These are phyloP conservation scores for Phytopythium cucurbitacearum DNA, from an alignment of 352 stramenopile genomes.

Conservation along the genomic window DNA sequence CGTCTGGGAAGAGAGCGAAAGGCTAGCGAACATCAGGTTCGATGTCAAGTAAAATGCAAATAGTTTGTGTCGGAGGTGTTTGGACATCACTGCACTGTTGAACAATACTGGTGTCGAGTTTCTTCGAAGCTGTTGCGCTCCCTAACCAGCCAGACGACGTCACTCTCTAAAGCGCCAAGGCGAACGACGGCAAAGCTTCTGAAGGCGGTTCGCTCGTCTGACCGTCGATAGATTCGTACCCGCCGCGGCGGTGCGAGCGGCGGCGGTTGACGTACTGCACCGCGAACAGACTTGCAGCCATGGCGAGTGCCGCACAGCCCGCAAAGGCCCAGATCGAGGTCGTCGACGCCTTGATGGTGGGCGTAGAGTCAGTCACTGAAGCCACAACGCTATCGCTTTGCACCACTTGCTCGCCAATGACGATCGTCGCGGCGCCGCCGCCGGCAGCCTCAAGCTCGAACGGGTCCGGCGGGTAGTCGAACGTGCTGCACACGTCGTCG, in stretches of 20 bases:
- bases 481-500: constrained; percentile 39
- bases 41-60: constrained; percentile 8
- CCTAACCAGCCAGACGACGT: too few relatives aligned
- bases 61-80: too few relatives aligned
- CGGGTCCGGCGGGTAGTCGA: constrained; percentile 43
- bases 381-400: too few relatives aligned
- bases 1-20: constrained; percentile 25
- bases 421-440: constrained; percentile 9
- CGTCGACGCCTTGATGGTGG: background rate
- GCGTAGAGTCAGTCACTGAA: too few relatives aligned
- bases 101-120: too few relatives aligned
- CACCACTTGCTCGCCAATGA: background rate
- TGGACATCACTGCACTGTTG: too few relatives aligned
- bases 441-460: constrained; percentile 44
- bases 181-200: too few relatives aligned
- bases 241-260: background rate
- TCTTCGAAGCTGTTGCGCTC: too few relatives aligned
- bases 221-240: background rate
- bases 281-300: background rate
- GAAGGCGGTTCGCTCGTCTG: background rate
- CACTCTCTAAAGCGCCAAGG: too few relatives aligned
- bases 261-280: background rate
- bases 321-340: background rate
- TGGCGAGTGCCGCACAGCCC: background rate
- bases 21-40: constrained; percentile 19